Base-by-base conservation (phyloP, 73 alveolate genomes). In the Blepharisma stoltei region DNA sequence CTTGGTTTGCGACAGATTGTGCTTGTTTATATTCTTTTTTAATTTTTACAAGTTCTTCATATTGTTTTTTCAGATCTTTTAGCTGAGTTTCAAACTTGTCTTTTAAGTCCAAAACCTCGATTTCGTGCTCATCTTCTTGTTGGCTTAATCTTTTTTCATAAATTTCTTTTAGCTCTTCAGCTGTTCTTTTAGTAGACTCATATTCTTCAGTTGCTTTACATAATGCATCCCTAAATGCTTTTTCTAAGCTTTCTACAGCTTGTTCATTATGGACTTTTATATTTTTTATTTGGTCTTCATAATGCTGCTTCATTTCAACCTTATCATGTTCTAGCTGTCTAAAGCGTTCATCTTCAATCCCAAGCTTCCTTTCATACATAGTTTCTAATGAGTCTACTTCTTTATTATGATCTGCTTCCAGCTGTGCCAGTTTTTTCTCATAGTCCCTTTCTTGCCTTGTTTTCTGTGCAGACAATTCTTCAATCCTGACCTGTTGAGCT, bases 341-440 rank as follows among this genome's bases (percentile, higher is more conserved):
- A 71, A 81, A 90, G 69, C 90, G 84, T 54, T 89, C 90, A 71
- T 83, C 80, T 69, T 93, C 97, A 65, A 88, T 88, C 46, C 91
- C 90, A 37, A 89, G 83, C 48, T 93, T 93, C 76, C 92, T 85
- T 78, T 93, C 98, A 85, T 90, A 93, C n/a, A 90, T 79, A 55
- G 77, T 81, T 71, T 90, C 87, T 32, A 93, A 80, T 47, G 86
- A 94, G 71, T 93, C 98, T 9, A 93, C 94, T 25, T 84, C 92
- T 25, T 55, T 70, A 21, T 90, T 70, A 70, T 90, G 97, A 49
- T 85, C 89, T 52, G 82, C 70, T 81, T 93, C 98, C 82, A 93
- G 85, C 77, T 82, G 84, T 77, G 83, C 84, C 84, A 93, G 84
- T 27, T 88, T 81, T 78, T 93, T 85, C 3, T 84, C 85, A 54